Evolutionary conservation across 768 basidiomycete species (phyloP), one percentile per base, ranked within the genome.

Genomic region (Pholiota molesta): DNA sequence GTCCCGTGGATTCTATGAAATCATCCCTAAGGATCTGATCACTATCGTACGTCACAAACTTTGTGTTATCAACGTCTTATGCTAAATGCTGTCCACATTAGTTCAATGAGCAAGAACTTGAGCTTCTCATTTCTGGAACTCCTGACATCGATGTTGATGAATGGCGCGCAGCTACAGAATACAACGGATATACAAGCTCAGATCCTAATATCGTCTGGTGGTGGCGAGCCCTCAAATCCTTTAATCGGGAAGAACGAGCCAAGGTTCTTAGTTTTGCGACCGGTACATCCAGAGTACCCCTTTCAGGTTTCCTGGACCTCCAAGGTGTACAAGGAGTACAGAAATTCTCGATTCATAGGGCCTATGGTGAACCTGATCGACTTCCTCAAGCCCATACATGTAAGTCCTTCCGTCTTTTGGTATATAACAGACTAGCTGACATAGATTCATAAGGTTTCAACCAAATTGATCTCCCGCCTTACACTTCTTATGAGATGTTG

Each of bases 131-230:
- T 63, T 96, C 94, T 4, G 97, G 97, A 26, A 95, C 97, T 19
- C 97, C 97, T n/a, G 95, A 97, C 66, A 95, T 99, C 65, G 96
- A 99, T 68, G 94, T 98, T 1, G 97, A 99, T 72, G 97, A 99
- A 75, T 96, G 95, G 94, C 86, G 93, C 57, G 88, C 91, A 16
- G 92, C 93, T 13, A 95, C 93, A 2, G 94, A 95, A 70, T 94
- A 95, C 77, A 93, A 90, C 64, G 92, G 93, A 52, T 95, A 94
- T 73, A 86, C 83, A 6, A 85, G 90, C 69, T 92, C 91, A 2
- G 96, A 99, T 73, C 94, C 97, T 6, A 95, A 97, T 69, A 95
- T 99, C 62, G 89, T 93, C 29, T 99, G 96, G 96, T 98, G 95
- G 91, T 99, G 97, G 97, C 86, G 97, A 66, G 97, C 97, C 1